Percentiles rank a stretch among this genome's conserved stretches.
Evolutionary conservation across 2,329 filamentous ascomycete genomes (phyloP).

Genomic region (Aureobasidium lini): DNA sequence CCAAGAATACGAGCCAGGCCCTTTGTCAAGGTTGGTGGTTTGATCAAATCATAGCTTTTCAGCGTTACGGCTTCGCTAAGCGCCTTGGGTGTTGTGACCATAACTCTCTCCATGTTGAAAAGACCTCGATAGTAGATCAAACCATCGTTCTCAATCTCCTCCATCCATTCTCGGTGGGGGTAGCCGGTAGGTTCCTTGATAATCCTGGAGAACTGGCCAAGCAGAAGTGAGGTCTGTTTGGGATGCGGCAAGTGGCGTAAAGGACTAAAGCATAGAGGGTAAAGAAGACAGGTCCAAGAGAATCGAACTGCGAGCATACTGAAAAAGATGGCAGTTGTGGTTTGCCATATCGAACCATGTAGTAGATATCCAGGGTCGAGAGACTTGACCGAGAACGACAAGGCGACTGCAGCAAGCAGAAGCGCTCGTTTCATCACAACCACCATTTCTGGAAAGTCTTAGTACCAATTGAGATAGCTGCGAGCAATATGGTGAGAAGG

Average conservation of each 20-base stretch:
- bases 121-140: slow-evolving; percentile 33
- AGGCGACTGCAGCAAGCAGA: not conserved
- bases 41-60: slow-evolving; percentile 48
- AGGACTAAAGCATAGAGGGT: slow-evolving; percentile 33
- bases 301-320: not conserved
- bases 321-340: not conserved
- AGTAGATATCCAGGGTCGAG: not conserved
- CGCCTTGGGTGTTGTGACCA: slow-evolving; percentile 34
- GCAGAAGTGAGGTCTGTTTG: slow-evolving; percentile 22
- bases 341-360: slow-evolving; percentile 5
- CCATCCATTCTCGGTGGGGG: slow-evolving; percentile 6
- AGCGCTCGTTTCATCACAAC: not conserved
- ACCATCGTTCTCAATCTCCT: slow-evolving; percentile 20
- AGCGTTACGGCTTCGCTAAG: slow-evolving; percentile 47
- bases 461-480: not conserved
- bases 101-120: slow-evolving; percentile 31
- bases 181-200: slow-evolving; percentile 29
- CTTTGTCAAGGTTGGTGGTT: slow-evolving; percentile 34
- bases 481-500: not conserved
- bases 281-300: slow-evolving; percentile 18
- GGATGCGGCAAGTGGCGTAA: slow-evolving; percentile 33
- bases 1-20: slow-evolving; percentile 44
- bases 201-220: slow-evolving; percentile 32
- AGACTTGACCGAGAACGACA: not conserved
- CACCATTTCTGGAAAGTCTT: not conserved